A percentile compares a stretch with the other conserved stretches of the same genome.
phyloP scores from a whole-genome alignment of 805 yeast genomes.

The Saccharomyces mikatae region DNA sequence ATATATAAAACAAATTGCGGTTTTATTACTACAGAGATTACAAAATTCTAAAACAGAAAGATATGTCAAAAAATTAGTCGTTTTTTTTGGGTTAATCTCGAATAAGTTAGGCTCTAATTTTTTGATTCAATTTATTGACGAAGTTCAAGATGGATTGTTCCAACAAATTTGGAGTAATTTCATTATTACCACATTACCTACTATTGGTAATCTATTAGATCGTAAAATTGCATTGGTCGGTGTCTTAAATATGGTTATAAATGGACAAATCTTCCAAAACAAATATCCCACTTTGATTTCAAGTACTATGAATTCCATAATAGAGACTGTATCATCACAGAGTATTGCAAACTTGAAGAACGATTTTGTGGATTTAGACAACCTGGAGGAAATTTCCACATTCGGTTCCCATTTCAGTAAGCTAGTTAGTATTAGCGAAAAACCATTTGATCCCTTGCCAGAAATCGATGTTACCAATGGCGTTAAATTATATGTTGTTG shows the following conservation, averaged over 20 bases:
- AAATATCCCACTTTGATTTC: constrained; percentile 37
- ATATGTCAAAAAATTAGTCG: constrained; percentile 60
- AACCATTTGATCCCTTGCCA: constrained; percentile 64
- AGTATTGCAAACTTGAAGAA: constrained; percentile 32
- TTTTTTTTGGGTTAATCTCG: constrained; percentile 51
- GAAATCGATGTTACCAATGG: constrained; percentile 33
- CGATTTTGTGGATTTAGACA: constrained; percentile 36
- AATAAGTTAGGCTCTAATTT: constrained; percentile 44
- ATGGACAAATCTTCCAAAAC: constrained; percentile 30
- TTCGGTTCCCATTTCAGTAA: constrained; percentile 84
- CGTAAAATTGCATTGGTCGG: constrained; percentile 50
- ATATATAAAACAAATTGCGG: constrained; percentile 63
- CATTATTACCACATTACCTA: constrained; percentile 35
- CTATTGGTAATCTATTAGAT: constrained; percentile 44
- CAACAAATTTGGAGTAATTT: constrained; percentile 41
- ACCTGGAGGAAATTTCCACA: constrained; percentile 62
- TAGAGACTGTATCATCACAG: constrained; percentile 33
- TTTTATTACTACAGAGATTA: constrained; percentile 69
- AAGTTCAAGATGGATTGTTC: constrained; percentile 56
- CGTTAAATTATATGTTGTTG: constrained; percentile 15
- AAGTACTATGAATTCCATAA: constrained; percentile 37
- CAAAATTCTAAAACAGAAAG: constrained; percentile 77
- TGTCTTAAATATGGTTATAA: constrained; percentile 36
- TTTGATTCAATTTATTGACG: constrained; percentile 56
- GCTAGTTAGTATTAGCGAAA: constrained; percentile 52